phyloP scores from a whole-genome alignment of 129 eudicot genomes.

The Ambrosia trifida region DNA sequence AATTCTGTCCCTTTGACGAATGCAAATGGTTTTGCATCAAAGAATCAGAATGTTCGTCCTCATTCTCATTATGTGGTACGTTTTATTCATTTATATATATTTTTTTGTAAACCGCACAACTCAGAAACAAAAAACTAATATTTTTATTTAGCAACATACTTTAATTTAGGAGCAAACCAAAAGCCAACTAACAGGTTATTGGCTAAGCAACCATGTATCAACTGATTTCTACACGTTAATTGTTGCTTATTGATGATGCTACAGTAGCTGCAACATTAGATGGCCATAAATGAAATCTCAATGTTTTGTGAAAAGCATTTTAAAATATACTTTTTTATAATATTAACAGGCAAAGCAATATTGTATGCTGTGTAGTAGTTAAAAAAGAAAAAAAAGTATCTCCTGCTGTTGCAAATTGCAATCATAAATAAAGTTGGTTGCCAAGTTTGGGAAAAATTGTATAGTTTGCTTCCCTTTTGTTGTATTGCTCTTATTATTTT shows the following conservation, averaged over 20 bases:
- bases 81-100: not conserved
- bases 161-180: not conserved
- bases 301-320: not conserved
- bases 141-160: too few relatives aligned
- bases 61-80: conserved; percentile 55
- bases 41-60: conserved; percentile 53
- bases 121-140: not conserved
- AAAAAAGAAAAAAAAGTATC: too few relatives aligned
- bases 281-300: not conserved
- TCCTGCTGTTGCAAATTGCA: not conserved
- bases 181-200: not conserved
- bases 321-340: too few relatives aligned
- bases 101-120: not conserved
- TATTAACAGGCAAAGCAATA: too few relatives aligned
- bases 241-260: not conserved
- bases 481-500: not conserved
- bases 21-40: conserved; percentile 33
- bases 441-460: not conserved
- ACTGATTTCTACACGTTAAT: not conserved
- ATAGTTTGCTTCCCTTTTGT: not conserved
- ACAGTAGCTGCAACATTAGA: not conserved
- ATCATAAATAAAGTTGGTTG: not conserved
- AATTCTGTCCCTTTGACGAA: conserved; percentile 20
- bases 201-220: too few relatives aligned
- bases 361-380: too few relatives aligned